Base-by-base conservation (phyloP, 352 stramenopile species). In the Globisporangium cystogenes region DNA sequence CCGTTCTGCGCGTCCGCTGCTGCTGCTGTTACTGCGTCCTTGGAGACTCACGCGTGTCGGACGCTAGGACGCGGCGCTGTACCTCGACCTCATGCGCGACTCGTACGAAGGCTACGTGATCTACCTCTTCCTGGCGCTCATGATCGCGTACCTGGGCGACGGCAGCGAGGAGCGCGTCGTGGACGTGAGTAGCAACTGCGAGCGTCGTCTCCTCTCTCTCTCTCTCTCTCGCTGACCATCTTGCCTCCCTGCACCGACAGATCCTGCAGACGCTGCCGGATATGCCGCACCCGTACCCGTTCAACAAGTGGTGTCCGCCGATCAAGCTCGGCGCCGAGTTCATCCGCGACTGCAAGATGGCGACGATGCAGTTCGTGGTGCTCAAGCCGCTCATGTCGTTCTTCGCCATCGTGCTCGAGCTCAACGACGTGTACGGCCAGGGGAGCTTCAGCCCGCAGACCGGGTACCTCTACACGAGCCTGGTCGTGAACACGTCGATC, bases 61-160 rank as follows among this genome's bases (percentile, higher is more conserved):
- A n/a, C n/a, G n/a, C n/a, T 27, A 26, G 59, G 67, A 89, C 35
- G 82, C 81, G 1, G 87, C 93, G 23, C 64, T 93, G 52, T 98
- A 96, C 67, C 72, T 99, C 37, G 85, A 94, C 57, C 83, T 98
- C 57, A 79, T 98, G 56, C 90, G 96, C 21, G 96, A 99, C 66
- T 98, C 95, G 59, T 99, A 99, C 67, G 93, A 99, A 78, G 93
- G 95, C 36, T 99, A 99, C 66, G 93, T 97, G 5, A 97, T 99
- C 60, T 99, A 98, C 66, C 82, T 97, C 35, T 99, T 99, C 70
- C 65, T 99, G 26, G 86, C 90, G 7, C 86, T 99, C 40, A 87
- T 99, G 70, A 97, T 99, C 62, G 81, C 90, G 4, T 98, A 99
- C 42, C 71, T 99, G 21, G 94, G 94, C 14, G 65, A 86, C 48